A percentile compares a stretch with the other conserved stretches of the same genome.
Conservation (phyloP, 2,329 filamentous ascomycete genomes). For the Aspergillus niger region DNA sequence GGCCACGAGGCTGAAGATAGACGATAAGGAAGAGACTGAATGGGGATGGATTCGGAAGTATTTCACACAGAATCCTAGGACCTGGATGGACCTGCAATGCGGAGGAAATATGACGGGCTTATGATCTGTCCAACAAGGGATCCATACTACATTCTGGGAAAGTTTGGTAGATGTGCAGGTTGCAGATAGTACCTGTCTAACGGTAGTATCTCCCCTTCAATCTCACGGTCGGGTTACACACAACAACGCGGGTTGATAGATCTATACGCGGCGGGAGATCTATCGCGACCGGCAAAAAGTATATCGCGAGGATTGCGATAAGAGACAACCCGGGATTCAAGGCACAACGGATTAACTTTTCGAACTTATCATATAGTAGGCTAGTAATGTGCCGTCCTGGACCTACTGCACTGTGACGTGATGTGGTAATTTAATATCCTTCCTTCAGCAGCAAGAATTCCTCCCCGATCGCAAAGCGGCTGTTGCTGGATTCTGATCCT, state of each 20-base stretch:
- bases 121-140: not conserved
- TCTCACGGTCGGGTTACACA: not conserved
- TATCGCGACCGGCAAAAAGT: not conserved
- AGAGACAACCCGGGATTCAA: not conserved
- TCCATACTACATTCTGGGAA: not conserved
- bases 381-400: not conserved
- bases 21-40: not conserved
- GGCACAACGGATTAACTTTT: not conserved
- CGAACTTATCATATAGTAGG: not conserved
- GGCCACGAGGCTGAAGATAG: conserved; percentile 2
- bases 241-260: not conserved
- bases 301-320: not conserved
- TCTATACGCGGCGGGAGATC: not conserved
- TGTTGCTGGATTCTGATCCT: not conserved
- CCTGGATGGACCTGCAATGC: not conserved
- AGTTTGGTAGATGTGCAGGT: not conserved
- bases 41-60: not conserved
- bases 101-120: conserved; percentile 1
- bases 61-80: not conserved
- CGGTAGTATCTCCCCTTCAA: not conserved
- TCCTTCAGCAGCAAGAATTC: not conserved
- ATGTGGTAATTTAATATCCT: not conserved
- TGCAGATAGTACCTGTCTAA: conserved; percentile 1
- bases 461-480: not conserved
- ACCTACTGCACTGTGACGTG: not conserved